Conservation (phyloP, 805 yeast genomes). For the Monosporozyma solicola region DNA sequence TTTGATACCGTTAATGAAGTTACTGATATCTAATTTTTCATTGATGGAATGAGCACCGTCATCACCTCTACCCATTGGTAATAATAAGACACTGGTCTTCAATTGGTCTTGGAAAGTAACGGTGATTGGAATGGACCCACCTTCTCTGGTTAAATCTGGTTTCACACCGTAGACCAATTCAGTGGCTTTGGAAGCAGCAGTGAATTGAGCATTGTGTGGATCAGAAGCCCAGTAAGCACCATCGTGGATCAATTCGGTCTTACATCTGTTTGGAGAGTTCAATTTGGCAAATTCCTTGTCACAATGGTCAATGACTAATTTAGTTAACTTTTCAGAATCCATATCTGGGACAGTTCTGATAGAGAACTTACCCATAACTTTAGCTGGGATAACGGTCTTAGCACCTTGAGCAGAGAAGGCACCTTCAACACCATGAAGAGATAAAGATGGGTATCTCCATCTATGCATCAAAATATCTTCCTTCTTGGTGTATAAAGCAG, state of each 20-base stretch:
- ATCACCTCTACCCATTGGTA: constrained; percentile 98
- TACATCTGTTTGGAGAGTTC: constrained; percentile 66
- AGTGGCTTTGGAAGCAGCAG: constrained; percentile 92
- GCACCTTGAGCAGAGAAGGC: constrained; percentile 95
- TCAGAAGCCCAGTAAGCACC: constrained; percentile 96
- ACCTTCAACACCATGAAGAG: constrained; percentile 95
- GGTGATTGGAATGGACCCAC: constrained; percentile 98
- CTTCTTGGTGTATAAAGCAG: constrained; percentile 67
- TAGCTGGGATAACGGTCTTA: constrained; percentile 95
- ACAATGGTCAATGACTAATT: constrained; percentile 65
- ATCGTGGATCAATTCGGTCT: constrained; percentile 76
- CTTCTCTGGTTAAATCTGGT: constrained; percentile 97
- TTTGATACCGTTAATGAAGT: constrained; percentile 90
- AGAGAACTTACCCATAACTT: constrained; percentile 88
- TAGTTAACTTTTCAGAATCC: constrained; percentile 66
- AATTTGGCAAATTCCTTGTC: constrained; percentile 56
- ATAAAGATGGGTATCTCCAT: constrained; percentile 97
- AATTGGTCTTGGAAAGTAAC: constrained; percentile 83
- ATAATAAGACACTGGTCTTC: constrained; percentile 73
- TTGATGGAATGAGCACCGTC: constrained; percentile 98
- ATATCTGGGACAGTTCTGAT: constrained; percentile 97
- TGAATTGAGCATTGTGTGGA: constrained; percentile 85
- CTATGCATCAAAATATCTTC: constrained; percentile 90
- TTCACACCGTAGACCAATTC: constrained; percentile 89
- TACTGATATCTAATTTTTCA: constrained; percentile 82